These are phyloP conservation scores for Forsythia viridissima DNA, from an alignment of 257 asterid genomes.

Conservation along the genomic window DNA sequence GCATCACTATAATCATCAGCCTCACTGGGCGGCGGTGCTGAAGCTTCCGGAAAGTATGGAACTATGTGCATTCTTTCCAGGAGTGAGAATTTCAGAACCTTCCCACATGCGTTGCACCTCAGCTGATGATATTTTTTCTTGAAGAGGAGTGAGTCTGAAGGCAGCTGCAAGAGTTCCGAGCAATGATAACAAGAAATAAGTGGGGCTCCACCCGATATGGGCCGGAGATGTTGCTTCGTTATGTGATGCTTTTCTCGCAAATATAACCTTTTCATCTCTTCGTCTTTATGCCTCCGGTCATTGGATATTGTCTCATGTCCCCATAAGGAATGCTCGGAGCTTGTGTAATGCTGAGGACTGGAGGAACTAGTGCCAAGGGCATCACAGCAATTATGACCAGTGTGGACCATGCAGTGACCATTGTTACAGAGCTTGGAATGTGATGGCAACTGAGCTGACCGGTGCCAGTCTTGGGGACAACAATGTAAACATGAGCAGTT, in stretches of 20 bases:
- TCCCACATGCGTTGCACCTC: conserved; percentile 64
- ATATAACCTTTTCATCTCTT: conserved; percentile 37
- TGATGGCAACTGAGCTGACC: conserved; percentile 57
- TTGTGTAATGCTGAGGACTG: conserved; percentile 53
- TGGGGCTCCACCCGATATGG: conserved; percentile 84
- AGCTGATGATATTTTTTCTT: conserved; percentile 62
- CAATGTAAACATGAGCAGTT: conserved; percentile 56
- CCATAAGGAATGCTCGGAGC: conserved; percentile 46
- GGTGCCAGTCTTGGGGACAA: conserved; percentile 48
- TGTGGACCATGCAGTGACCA: conserved; percentile 19
- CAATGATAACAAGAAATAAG: conserved; percentile 69
- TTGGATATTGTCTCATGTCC: conserved; percentile 41
- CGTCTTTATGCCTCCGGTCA: conserved; percentile 39
- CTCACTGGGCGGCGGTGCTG: conserved; percentile 70
- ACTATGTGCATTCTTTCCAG: conserved; percentile 35
- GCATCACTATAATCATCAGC: conserved; percentile 34
- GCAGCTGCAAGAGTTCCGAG: conserved; percentile 66
- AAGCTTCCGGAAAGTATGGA: conserved; percentile 44
- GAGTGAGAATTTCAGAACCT: conserved; percentile 61
- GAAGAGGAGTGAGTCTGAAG: conserved; percentile 70
- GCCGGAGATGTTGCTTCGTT: conserved; percentile 55
- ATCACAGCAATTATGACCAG: conserved; percentile 29
- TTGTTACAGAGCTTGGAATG: conserved; percentile 26
- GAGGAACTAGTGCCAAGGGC: conserved; percentile 33
- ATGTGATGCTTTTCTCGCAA: conserved; percentile 45